These are phyloP conservation scores for Pichia inconspicua DNA, from an alignment of 1,139 yeast genomes.

Conservation along the genomic window DNA sequence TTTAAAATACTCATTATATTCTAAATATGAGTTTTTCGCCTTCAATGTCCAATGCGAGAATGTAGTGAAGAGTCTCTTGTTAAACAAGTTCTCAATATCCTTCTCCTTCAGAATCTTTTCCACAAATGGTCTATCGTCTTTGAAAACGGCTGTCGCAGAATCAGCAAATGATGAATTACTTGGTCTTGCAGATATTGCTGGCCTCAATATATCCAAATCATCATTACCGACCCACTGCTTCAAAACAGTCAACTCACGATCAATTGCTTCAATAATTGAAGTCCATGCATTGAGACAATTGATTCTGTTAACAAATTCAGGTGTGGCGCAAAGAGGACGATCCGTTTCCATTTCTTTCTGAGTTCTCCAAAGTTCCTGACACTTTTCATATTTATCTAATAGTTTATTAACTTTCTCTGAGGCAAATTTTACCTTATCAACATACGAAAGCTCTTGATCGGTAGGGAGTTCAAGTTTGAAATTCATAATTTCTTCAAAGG, in stretches of 20 bases:
- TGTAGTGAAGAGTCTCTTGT: constrained; percentile 47
- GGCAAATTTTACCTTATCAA: constrained; percentile 24
- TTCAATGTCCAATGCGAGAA: constrained; percentile 70
- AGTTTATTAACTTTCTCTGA: constrained; percentile 46
- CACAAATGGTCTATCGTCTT: constrained; percentile 66
- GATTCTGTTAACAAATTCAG: constrained; percentile 56
- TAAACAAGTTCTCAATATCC: constrained; percentile 62
- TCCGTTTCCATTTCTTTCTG: constrained; percentile 70
- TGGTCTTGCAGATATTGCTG: constrained; percentile 2
- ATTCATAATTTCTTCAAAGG: constrained; percentile 62
- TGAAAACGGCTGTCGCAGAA: constrained; percentile 26
- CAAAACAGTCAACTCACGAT: constrained; percentile 48
- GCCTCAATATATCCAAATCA: constrained; percentile 47
- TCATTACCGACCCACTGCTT: constrained; percentile 74
- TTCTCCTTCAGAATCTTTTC: constrained; percentile 83
- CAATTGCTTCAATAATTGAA: constrained; percentile 64
- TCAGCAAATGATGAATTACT: not conserved
- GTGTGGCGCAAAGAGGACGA: constrained; percentile 62
- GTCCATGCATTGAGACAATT: constrained; percentile 84
- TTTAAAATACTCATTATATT: constrained; percentile 55
- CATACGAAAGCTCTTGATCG: constrained; percentile 23
- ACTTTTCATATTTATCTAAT: constrained; percentile 55
- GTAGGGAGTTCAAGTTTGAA: constrained; percentile 44
- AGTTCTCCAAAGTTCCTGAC: constrained; percentile 77
- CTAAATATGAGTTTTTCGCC: constrained; percentile 64